Conservation (phyloP, 2,329 filamentous ascomycete genomes). For the Epichloe coenophiala region DNA sequence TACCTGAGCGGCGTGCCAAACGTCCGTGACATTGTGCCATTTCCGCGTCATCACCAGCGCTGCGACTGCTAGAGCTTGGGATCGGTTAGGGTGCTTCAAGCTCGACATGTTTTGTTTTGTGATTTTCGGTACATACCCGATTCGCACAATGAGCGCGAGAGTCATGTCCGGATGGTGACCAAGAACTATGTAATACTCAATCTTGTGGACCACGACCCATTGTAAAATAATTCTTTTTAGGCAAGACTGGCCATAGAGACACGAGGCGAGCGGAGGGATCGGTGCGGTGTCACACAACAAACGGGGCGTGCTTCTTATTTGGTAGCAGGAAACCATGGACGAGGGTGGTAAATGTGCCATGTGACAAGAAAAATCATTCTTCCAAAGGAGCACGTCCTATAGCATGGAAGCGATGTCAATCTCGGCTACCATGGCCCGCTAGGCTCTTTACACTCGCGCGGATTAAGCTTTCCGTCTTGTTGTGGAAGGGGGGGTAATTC, state of each 20-base stretch:
- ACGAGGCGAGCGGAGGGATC: constrained; percentile 1
- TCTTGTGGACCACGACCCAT: not conserved
- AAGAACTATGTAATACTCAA: not conserved
- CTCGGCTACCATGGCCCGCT: not conserved
- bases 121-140: not conserved
- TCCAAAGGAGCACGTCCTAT: not conserved
- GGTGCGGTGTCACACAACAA: not conserved
- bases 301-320: not conserved
- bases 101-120: not conserved
- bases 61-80: constrained; percentile 39
- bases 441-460: no score
- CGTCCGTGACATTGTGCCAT: constrained; percentile 73
- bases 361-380: no score
- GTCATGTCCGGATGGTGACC: not conserved
- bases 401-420: not conserved
- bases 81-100: not conserved
- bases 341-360: not conserved
- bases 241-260: no score
- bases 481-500: no score
- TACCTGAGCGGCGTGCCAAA: constrained; percentile 74
- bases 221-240: no score
- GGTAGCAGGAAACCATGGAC: not conserved
- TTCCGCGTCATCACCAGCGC: constrained; percentile 60
- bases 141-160: not conserved
- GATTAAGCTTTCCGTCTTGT: no score